Percentiles rank a stretch among this genome's conserved stretches.
These are phyloP conservation scores for Marsdenia floribunda DNA, from an alignment of 257 asterid genomes.

Conservation along the genomic window DNA sequence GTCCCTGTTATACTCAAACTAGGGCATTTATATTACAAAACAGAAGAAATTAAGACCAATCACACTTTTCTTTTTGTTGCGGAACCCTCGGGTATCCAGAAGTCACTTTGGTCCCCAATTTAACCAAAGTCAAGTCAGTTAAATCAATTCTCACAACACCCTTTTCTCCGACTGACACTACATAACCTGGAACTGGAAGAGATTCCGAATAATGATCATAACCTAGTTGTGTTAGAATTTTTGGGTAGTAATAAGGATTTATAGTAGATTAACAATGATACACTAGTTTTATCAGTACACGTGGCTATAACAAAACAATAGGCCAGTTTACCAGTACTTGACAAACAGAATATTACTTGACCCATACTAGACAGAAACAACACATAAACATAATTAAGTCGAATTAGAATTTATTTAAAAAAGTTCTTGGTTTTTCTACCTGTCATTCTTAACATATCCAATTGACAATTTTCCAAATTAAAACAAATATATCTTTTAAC, in stretches of 20 bases:
- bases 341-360: too few relatives aligned
- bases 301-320: too few relatives aligned
- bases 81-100: too few relatives aligned
- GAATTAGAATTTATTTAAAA: background rate
- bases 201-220: background rate
- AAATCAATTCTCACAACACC: too few relatives aligned
- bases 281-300: too few relatives aligned
- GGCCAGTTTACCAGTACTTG: too few relatives aligned
- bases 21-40: background rate
- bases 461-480: background rate
- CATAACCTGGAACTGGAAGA: background rate
- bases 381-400: background rate
- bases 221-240: background rate
- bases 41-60: background rate
- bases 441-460: background rate
- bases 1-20: background rate
- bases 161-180: background rate
- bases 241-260: too few relatives aligned
- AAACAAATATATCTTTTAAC: background rate
- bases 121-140: too few relatives aligned
- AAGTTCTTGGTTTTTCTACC: too few relatives aligned
- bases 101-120: too few relatives aligned
- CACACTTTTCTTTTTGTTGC: background rate
- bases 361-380: too few relatives aligned
- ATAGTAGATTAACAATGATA: too few relatives aligned